Evolutionary conservation across 768 basidiomycete species (phyloP).

Genomic region (Amanita fuliginea): DNA sequence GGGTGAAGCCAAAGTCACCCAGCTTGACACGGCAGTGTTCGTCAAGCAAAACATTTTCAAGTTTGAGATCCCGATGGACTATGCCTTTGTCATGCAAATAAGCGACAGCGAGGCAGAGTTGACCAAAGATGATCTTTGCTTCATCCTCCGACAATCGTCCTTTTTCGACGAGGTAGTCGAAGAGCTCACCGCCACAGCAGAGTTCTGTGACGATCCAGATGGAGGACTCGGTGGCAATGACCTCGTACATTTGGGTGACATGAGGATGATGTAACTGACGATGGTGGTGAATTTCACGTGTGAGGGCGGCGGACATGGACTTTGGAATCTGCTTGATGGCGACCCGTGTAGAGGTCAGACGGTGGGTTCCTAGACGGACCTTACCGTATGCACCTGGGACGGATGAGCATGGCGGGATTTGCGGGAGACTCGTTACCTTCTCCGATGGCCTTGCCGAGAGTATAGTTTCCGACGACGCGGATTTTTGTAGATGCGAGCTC

Average conservation of each 20-base stretch:
- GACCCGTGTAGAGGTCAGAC: conserved; percentile 82
- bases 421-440: conserved; percentile 49
- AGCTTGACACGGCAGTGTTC: conserved; percentile 87
- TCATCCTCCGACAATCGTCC: conserved; percentile 81
- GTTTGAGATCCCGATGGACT: conserved; percentile 93
- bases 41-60: conserved; percentile 90
- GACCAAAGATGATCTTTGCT: conserved; percentile 84
- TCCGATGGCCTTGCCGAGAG: conserved; percentile 86
- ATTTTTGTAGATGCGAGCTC: conserved; percentile 88
- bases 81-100: conserved; percentile 90
- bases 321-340: conserved; percentile 99
- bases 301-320: conserved; percentile 80
- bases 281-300: conserved; percentile 97
- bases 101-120: conserved; percentile 86
- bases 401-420: background rate
- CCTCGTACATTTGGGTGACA: conserved; percentile 93
- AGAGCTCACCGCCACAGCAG: conserved; percentile 93
- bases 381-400: conserved; percentile 84
- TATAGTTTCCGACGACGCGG: conserved; percentile 90
- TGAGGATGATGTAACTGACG: conserved; percentile 93
- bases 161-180: conserved; percentile 96
- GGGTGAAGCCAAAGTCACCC: conserved; percentile 91
- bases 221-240: conserved; percentile 89
- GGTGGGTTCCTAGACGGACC: conserved; percentile 89
- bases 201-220: conserved; percentile 99